Base-by-base conservation (phyloP, 2,329 filamentous ascomycete species). In the Aspergillus awamori region DNA sequence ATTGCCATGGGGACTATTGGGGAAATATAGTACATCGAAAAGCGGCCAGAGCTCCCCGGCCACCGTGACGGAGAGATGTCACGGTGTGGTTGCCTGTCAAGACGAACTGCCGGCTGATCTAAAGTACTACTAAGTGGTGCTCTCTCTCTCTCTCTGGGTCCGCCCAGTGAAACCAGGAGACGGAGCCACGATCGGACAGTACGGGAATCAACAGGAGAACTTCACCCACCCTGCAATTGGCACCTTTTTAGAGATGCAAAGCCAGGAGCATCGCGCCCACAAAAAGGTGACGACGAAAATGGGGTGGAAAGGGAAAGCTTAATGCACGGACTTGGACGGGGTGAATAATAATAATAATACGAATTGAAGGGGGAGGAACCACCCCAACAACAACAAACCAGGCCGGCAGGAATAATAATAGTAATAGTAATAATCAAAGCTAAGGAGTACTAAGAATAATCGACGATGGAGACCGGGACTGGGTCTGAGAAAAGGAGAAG, bases 81-180 rank as follows among this genome's bases (percentile, higher is more conserved):
- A 59, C 59, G 61, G 60, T 61, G 65, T 63, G 66, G 65, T 63
- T 66, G 63, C 61, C 60, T 63, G 58, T 57, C 57, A 57, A 33
- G 47, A 49, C 51, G 54, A 28, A 55, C 20, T 60, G 63, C 62
- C 62, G 65, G 66, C 63, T 63, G 68, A 72, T 73, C 69, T 64
- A 55, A 65, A 70, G 72, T 74, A 71, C 65, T 30, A 22, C 33
- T 36, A 36, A 13, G 30, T 33, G 30, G 11, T 33, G 11, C 30
- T 33, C 30, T 33, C 30, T 4, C 17, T 17, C 28, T 52, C n/a
- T 61, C 62, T 41, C 63, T 67, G 65, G 67, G 68, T 67, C 69
- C 67, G 73, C 70, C 70, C 64, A 64, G 62, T 13, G 49, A 58
- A 58, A 62, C 67, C 68, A 68, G 67, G 62, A 67, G 54, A 58